A percentile compares a stretch with the other conserved stretches of the same genome.
Evolutionary conservation across 371 early-diverging fungal species (phyloP).

Genomic region (Mucor circinelloides): DNA sequence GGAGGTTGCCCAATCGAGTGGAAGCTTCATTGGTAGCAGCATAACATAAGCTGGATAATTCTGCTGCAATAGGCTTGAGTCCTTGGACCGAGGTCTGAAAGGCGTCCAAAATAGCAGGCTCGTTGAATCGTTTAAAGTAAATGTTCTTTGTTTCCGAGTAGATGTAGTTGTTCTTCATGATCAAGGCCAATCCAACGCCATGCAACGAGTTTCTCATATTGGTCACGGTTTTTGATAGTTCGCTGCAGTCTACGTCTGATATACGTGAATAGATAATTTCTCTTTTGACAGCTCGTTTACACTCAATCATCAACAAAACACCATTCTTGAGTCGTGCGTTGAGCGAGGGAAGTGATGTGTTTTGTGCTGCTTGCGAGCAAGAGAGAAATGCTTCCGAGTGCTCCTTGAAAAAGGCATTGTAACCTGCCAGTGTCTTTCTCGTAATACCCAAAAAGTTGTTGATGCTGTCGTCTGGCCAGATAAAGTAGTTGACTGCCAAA

Average conservation of each 20-base stretch:
- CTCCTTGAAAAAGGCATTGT: constrained; percentile 37
- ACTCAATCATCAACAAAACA: constrained; percentile 36
- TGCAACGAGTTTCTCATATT: constrained; percentile 33
- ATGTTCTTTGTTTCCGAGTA: constrained; percentile 4
- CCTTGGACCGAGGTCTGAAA: constrained; percentile 1
- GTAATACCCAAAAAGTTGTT: constrained; percentile 35
- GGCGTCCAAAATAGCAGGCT: constrained; percentile 13
- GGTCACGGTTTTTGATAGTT: constrained; percentile 27
- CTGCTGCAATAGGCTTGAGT: neutral
- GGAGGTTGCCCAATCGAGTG: constrained; percentile 1
- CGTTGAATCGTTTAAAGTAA: constrained; percentile 14
- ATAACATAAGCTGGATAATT: constrained; percentile 8
- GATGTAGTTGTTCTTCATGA: constrained; percentile 28
- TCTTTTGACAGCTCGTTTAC: constrained; percentile 46
- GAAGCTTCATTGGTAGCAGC: constrained; percentile 11
- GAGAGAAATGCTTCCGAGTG: constrained; percentile 37
- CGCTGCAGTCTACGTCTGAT: constrained; percentile 37
- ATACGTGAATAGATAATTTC: constrained; percentile 36
- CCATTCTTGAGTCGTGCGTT: constrained; percentile 32
- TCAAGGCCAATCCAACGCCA: constrained; percentile 40
- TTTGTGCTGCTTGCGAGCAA: neutral
- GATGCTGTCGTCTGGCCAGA: constrained; percentile 52
- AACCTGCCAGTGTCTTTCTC: constrained; percentile 23
- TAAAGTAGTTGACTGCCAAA: constrained; percentile 33
- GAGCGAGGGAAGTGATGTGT: constrained; percentile 25